Evolutionary conservation across 148 eudicot genomes (phyloP).

Genomic region (Persicaria maculosa): DNA sequence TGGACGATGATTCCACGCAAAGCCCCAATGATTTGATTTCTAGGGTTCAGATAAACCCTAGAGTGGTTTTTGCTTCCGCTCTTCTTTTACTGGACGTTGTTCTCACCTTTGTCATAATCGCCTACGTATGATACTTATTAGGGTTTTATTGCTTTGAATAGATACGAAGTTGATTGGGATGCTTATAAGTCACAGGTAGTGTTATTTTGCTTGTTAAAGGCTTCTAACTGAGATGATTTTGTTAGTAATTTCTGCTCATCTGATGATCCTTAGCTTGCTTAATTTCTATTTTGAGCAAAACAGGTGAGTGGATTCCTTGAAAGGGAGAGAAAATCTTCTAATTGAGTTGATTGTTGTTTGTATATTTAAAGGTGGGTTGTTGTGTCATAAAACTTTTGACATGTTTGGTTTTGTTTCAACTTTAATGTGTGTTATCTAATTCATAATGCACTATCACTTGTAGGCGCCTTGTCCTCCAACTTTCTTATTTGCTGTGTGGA

Average conservation of each 20-base stretch:
- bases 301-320: conserved; percentile 74
- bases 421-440: too few species aligned
- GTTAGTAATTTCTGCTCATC: not conserved
- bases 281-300: conserved; percentile 10
- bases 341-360: too few species aligned
- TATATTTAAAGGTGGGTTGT: too few species aligned
- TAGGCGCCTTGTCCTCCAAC: too few species aligned
- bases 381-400: too few species aligned
- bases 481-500: too few species aligned
- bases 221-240: not conserved
- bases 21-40: conserved; percentile 7
- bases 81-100: conserved; percentile 51
- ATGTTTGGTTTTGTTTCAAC: too few species aligned
- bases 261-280: not conserved
- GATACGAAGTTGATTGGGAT: conserved; percentile 96
- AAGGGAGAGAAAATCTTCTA: conserved; percentile 83
- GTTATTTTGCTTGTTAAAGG: conserved; percentile 4
- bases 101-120: conserved; percentile 55
- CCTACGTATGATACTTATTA: conserved; percentile 22
- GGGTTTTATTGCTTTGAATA: conserved; percentile 25
- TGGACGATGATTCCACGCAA: not conserved
- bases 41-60: conserved; percentile 21
- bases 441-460: too few species aligned
- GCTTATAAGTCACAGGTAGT: conserved; percentile 91
- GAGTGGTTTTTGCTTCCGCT: conserved; percentile 33